Evolutionary conservation across 768 basidiomycete genomes (phyloP).

Genomic region (Boletus edulis): DNA sequence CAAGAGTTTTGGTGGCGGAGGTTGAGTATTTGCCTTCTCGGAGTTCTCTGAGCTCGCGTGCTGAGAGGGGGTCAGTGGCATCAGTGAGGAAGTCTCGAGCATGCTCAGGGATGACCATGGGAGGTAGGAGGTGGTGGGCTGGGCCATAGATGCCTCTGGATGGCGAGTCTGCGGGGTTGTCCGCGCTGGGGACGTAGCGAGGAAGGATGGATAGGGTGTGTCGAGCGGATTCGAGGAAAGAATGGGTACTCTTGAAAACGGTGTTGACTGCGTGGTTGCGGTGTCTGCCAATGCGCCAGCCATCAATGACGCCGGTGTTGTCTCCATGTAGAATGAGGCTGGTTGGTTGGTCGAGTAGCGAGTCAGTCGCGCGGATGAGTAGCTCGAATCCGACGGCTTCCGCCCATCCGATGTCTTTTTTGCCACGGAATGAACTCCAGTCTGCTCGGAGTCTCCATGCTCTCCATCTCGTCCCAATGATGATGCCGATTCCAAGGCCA

Average conservation of each 20-base stretch:
- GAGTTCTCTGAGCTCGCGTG: no score
- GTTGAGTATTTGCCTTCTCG: not conserved
- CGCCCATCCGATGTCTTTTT: not conserved
- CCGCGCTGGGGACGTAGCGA: not conserved
- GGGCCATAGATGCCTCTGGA: not conserved
- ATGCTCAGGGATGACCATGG: not conserved
- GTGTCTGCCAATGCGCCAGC: not conserved
- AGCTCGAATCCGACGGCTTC: not conserved
- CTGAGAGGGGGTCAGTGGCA: not conserved
- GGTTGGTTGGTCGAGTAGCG: rapidly evolving
- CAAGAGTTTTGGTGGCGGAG: no score
- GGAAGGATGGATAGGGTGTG: no score
- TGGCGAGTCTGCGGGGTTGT: not conserved
- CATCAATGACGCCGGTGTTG: not conserved
- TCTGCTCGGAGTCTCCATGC: no score
- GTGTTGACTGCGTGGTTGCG: not conserved
- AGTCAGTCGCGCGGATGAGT: not conserved
- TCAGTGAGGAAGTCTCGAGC: not conserved
- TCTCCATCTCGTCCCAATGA: no score
- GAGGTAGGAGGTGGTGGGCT: not conserved
- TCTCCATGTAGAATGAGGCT: not conserved
- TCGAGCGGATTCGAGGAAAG: not conserved
- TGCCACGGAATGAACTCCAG: no score
- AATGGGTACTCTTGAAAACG: not conserved
- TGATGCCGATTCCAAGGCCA: no score